Base-by-base conservation (phyloP, 306 rosid genomes). In the Fragaria iinumae region DNA sequence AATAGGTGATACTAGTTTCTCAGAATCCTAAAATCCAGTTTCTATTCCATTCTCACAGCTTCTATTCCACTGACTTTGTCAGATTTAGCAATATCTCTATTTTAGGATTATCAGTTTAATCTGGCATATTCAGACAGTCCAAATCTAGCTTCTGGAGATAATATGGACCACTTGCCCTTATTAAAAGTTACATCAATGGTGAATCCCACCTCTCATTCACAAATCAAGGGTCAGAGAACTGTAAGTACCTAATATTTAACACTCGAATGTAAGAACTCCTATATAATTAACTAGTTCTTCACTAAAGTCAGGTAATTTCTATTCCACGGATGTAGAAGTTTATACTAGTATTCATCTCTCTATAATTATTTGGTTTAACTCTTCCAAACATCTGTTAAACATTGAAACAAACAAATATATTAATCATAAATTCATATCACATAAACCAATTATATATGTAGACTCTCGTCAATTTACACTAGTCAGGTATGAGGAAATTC, bases 41-140 rank as follows among this genome's bases (percentile, higher is more conserved):
- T 96, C 99, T 91, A 96, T 96, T 96, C 99, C 98, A 91, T 96
- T 96, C 96, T 96, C 97, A 91, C 81, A 91, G 93, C 86, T 96
- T 96, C 99, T 96, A 96, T 92, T 96, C 99, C 90, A 91, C 96
- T 90, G 96, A 77, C 77, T 82, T 81, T 88, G 91, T 82, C 98
- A 89, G 97, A 76, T 67, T 73, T 52, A 80, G 69, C 59, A 56
- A 78, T 73, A 50, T 25, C 18, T 25, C 44, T 52, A 71, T 43
- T 81, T 36, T 25, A 11, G 41, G 27, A 69, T 56, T 64, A 74
- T 74, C 18, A 21, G 25, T 11, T 60, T 43, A 57, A 43, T 48
- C 43, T 25, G 56, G 77, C 27, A 47, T 48, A 18, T 55, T 66
- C 27, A 55, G 18, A 72, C 38, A 52, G 68, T 73, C 77, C 69